Evolutionary conservation across 2,329 filamentous ascomycete genomes (phyloP), one percentile per base, ranked within the genome.

Genomic region (Ceratocystis albifundus): DNA sequence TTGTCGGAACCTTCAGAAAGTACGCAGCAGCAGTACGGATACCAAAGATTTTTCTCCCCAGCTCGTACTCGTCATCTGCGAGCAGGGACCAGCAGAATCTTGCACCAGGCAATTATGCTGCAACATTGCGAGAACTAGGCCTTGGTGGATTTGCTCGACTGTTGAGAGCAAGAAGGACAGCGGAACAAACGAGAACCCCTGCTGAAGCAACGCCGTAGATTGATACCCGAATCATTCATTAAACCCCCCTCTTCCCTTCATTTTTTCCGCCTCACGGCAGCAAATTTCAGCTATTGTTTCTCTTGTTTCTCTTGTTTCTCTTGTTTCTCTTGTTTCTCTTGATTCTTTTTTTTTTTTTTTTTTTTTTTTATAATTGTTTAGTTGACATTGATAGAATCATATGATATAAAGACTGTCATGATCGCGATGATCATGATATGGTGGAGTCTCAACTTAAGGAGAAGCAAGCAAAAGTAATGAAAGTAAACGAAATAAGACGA

Each of bases 1-100:
- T 84, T 30, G 70, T 81, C 4, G 76, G 80, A 63, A 78, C 81
- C 1, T 73, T 68, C 6, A 62, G 57, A 62, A 66, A 63, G 22
- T 65, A 65, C 17, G 64, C 64, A 7, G 45, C 65, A 25, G 61
- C 64, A n/a, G 59, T 66, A 17, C 63, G 44, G 20, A 62, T 66
- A n/a, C 65, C 65, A 17, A 48, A 25, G 12, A 28, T 63, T 17
- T 62, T 63, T 4, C 41, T 41, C 8, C 64, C 48, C 7, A 28
- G 64, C 5, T 46, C 50, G 10, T 65, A 59, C 30, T 32, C 53
- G 10, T 32, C 55, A 32, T n/a, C 64, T 17, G 17, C 41, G n/a
- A 17, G 15, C 44, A 41, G 28, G 17, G 53, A 30, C 10, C 30
- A 65, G 12, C 64, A 44, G 20, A 45, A 22, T 12, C 41, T 65